These are phyloP conservation scores for Remersonia thermophila DNA, from an alignment of 2,329 filamentous ascomycete species.

Conservation along the genomic window DNA sequence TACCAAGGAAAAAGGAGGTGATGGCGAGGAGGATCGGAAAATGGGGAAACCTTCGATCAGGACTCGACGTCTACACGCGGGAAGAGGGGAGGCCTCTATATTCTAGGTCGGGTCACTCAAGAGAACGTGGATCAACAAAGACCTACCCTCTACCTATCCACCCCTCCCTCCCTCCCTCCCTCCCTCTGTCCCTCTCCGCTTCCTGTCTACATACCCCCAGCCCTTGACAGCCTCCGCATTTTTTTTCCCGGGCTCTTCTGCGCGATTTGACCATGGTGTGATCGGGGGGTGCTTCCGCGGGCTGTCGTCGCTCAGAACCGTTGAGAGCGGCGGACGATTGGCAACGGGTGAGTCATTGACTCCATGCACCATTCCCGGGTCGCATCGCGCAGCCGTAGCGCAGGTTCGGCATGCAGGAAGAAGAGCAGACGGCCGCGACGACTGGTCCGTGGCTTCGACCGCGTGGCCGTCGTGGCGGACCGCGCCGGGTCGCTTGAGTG, in stretches of 20 bases:
- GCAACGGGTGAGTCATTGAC: constrained; percentile 21
- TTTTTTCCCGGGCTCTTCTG: constrained; percentile 8
- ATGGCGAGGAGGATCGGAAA: constrained; percentile 8
- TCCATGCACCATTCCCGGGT: neutral
- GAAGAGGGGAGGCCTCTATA: constrained; percentile 11
- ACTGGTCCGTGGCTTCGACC: constrained; percentile 9
- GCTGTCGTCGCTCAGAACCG: constrained; percentile 15
- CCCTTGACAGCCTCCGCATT: constrained; percentile 3
- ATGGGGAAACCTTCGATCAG: constrained; percentile 6
- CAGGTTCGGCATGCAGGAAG: constrained; percentile 12
- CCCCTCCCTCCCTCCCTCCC: neutral
- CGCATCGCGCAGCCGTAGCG: constrained; percentile 7
- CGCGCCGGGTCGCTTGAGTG: constrained; percentile 18
- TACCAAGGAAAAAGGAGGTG: constrained; percentile 3
- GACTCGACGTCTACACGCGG: constrained; percentile 5
- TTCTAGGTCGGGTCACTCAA: neutral
- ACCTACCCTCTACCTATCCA: too few relatives aligned
- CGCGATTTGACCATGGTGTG: constrained; percentile 9
- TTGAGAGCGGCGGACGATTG: constrained; percentile 18
- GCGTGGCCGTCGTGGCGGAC: constrained; percentile 13
- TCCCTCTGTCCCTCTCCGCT: neutral
- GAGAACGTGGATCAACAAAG: too few relatives aligned
- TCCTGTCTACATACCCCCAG: neutral
- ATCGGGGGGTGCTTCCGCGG: neutral
- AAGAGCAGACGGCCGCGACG: constrained; percentile 1